phyloP scores from a whole-genome alignment of 192 early-diverging fungal species.

The Backusella mclennaniae region DNA sequence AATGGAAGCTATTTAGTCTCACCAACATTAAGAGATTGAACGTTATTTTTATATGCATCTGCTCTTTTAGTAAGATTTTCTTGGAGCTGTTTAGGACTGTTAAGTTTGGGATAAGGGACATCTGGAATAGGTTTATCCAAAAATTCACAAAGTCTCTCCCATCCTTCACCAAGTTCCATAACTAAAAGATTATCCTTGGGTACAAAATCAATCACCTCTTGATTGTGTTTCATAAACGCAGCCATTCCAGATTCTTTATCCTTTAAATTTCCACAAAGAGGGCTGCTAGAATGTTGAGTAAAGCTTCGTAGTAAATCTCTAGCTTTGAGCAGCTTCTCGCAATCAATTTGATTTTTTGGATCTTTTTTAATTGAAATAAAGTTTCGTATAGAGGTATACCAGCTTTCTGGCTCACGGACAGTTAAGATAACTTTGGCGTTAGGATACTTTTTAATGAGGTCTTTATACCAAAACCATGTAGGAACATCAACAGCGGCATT shows the following conservation, averaged over 20 bases:
- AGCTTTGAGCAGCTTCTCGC: too few relatives aligned
- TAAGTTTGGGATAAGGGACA: neutral
- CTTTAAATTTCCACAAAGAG: too few relatives aligned
- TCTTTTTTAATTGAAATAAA: too few relatives aligned
- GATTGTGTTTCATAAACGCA: neutral
- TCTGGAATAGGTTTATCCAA: neutral
- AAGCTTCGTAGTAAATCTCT: too few relatives aligned
- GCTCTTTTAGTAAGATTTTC: neutral
- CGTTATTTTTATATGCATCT: neutral
- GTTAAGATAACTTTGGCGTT: too few relatives aligned
- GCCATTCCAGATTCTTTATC: neutral
- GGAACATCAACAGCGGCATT: too few relatives aligned
- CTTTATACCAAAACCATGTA: too few relatives aligned
- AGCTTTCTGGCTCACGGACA: too few relatives aligned
- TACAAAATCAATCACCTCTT: constrained; percentile 4
- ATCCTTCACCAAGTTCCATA: constrained; percentile 6
- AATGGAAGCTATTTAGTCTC: neutral
- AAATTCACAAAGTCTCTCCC: neutral
- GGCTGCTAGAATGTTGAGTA: too few relatives aligned
- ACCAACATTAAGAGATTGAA: neutral
- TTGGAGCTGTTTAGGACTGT: neutral
- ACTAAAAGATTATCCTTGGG: neutral
- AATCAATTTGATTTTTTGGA: too few relatives aligned
- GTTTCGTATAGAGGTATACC: too few relatives aligned
- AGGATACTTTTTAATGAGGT: too few relatives aligned